Base-by-base conservation (phyloP, 495 filamentous ascomycete species). In the Penicillium cosmopolitanum region DNA sequence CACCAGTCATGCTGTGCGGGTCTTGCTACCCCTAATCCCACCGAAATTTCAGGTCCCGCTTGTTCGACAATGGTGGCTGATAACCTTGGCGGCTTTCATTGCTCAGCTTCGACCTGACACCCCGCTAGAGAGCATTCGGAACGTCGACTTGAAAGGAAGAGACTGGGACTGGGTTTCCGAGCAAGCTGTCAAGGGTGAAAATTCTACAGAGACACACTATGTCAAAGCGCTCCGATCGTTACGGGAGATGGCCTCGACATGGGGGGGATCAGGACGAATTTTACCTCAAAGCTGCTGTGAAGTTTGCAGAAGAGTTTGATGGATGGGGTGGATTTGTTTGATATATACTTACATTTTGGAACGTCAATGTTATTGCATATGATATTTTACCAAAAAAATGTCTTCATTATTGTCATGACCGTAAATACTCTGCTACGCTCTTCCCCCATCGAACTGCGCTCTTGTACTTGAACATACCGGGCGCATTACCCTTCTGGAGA, bases 1-100 rank as follows among this genome's bases (percentile, higher is more conserved):
- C 0, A 87, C 89, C 33, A 91, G 87, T 58, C 92, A 98, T 69
- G 95, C 95, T 0, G 85, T 96, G 7, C 84, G 95, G 2, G 89
- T 95, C 25, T 69, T 98, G 9, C 80, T 98, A 2, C 95, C 95
- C 0, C 68, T 90, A 6, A 80, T 96, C 13, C 93, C 92, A 0
- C 69, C 79, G 4, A 84, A 84, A 64, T 91, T 84, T 58, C 93
- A 95, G 60, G 67, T 91, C 38, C 77, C 77, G 16, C 74, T 98
- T 16, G 82, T 96, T 8, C 81, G 86, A 16, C 88, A 94, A 67
- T 96, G 96, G 90, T 97, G 91, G 93, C 74, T 98, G 4, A 80
- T 96, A 42, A 86, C 88, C 0, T 66, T 97, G 31, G 79, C 87
- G 0, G 84, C 92, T 2, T 98, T 96, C 61, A 85, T 95, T 31